phyloP scores from a whole-genome alignment of 2,329 filamentous ascomycete genomes.

The Penicillium sp. region DNA sequence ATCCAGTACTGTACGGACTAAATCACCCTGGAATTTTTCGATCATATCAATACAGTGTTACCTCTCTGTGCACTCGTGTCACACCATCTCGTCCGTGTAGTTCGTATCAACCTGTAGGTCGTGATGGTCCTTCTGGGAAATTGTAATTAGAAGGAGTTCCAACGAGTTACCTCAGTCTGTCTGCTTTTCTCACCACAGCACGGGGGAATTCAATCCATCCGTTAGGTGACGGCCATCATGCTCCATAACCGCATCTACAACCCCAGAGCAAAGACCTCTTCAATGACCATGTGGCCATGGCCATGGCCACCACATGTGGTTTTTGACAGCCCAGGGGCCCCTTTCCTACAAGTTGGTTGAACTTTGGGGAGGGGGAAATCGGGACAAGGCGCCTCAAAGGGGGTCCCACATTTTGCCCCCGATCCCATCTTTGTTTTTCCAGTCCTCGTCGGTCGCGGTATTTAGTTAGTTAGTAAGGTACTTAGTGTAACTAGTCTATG shows the following conservation, averaged over 20 bases:
- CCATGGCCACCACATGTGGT: not conserved
- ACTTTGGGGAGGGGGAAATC: not conserved
- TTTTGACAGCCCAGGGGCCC: conserved; percentile 4
- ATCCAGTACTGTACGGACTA: not conserved
- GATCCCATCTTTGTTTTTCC: conserved; percentile 11
- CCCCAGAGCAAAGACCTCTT: not conserved
- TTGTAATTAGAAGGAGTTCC: not conserved
- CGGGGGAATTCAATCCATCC: not conserved
- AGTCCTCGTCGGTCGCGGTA: not conserved
- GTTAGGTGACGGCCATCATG: not conserved
- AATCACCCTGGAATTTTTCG: not conserved
- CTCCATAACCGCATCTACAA: not conserved
- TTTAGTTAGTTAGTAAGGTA: too few relatives aligned
- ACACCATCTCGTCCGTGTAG: conserved; percentile 2
- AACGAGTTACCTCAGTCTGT: not conserved
- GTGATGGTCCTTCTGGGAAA: not conserved
- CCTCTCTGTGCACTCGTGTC: not conserved
- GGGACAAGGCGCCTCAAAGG: conserved; percentile 1
- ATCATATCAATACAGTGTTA: not conserved
- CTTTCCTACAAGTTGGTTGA: conserved; percentile 17
- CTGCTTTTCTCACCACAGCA: not conserved
- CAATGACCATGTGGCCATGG: not conserved
- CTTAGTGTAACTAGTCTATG: not conserved
- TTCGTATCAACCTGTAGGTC: not conserved
- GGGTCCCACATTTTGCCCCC: conserved; percentile 14